phyloP scores from a whole-genome alignment of 441 rosid genomes.

The Raphanus hybrid region DNA sequence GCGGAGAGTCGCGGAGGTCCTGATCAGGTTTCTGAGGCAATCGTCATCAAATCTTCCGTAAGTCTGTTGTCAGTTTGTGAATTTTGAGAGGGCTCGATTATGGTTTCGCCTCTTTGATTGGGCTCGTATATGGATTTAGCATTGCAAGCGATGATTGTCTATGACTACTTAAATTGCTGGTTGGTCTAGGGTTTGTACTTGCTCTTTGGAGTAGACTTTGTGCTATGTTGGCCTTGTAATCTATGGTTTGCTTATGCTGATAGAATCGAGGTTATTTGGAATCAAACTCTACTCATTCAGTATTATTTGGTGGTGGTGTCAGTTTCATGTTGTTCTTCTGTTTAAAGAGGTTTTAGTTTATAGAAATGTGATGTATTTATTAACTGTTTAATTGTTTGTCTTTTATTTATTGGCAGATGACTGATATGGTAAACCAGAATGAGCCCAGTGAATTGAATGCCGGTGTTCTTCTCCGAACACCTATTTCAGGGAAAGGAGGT shows the following conservation, averaged over 20 bases:
- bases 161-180: neutral
- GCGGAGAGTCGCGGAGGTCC: conserved; percentile 47
- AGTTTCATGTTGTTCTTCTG: neutral
- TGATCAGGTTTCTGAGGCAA: conserved; percentile 60
- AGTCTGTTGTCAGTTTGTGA: conserved; percentile 28
- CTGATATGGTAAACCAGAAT: conserved; percentile 57
- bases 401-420: conserved; percentile 51
- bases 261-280: neutral
- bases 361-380: neutral
- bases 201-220: conserved; percentile 28
- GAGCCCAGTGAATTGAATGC: conserved; percentile 61
- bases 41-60: conserved; percentile 67
- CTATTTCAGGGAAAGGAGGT: conserved; percentile 74
- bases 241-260: neutral
- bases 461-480: conserved; percentile 69
- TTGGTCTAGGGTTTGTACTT: conserved; percentile 34
- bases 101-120: conserved; percentile 2
- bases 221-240: conserved; percentile 4
- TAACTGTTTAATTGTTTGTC: conserved; percentile 13
- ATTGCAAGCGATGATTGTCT: conserved; percentile 24
- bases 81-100: too few relatives aligned
- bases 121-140: conserved; percentile 26
- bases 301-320: conserved; percentile 1
- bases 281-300: conserved; percentile 5
- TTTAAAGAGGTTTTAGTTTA: neutral